These are phyloP conservation scores for Septoria petroselini DNA, from an alignment of 2,329 filamentous ascomycete species.

Conservation along the genomic window DNA sequence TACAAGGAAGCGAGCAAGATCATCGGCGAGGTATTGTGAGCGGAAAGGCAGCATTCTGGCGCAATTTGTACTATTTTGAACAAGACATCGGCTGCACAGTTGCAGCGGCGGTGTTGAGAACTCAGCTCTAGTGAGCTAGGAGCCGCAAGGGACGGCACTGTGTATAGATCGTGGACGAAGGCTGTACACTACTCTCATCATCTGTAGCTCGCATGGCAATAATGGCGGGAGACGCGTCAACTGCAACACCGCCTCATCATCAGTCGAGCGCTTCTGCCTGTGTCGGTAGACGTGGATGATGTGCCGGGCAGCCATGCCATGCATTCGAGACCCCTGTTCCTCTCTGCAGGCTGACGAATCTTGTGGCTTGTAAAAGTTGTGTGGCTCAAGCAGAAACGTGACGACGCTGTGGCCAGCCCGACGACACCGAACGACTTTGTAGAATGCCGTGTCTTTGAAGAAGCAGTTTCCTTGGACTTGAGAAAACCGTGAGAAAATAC, in stretches of 20 bases:
- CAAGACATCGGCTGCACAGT: constrained; percentile 8
- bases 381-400: no score
- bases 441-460: no score
- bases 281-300: no score
- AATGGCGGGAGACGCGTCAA: no score
- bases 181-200: constrained; percentile 12
- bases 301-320: no score
- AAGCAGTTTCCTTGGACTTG: no score
- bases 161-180: constrained; percentile 12
- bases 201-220: constrained; percentile 5
- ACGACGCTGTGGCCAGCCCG: constrained; percentile 1
- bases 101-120: constrained; percentile 9
- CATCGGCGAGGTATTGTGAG: constrained; percentile 86
- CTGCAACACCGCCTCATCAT: no score
- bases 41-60: background rate
- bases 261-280: no score
- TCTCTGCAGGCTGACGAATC: constrained; percentile 13
- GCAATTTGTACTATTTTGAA: constrained; percentile 11
- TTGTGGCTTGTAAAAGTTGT: constrained; percentile 7
- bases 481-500: no score
- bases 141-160: constrained; percentile 2
- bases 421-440: no score
- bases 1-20: constrained; percentile 98
- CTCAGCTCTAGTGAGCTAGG: constrained; percentile 8
- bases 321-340: background rate